Conservation (phyloP, 2,329 filamentous ascomycete genomes). For the Colletotrichum sp. region DNA sequence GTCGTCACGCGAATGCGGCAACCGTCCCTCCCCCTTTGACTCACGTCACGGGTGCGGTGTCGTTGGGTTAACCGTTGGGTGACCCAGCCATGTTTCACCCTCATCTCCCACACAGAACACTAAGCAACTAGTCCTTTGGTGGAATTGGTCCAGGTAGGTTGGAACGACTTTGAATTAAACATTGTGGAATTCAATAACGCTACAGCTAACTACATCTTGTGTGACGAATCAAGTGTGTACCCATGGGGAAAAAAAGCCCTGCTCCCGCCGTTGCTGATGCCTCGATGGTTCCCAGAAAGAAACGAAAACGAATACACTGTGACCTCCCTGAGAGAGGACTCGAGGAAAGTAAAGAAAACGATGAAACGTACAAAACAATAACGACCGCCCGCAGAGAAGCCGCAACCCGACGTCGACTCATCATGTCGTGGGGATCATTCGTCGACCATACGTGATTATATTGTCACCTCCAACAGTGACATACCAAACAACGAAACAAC, state of each 20-base stretch:
- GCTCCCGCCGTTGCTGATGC: slow-evolving; percentile 11
- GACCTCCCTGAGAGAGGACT: background rate
- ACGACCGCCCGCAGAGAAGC: slow-evolving; percentile 6
- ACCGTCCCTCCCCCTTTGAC: background rate
- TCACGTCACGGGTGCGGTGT: background rate
- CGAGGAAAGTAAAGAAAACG: background rate
- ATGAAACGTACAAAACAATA: slow-evolving; percentile 1
- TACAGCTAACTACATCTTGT: background rate
- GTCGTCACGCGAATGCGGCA: background rate
- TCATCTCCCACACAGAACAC: background rate
- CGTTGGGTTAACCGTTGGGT: background rate
- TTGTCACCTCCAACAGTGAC: background rate
- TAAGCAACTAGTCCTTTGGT: background rate
- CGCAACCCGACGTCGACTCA: slow-evolving; percentile 10
- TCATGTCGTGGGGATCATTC: slow-evolving; percentile 16
- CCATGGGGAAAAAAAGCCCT: background rate
- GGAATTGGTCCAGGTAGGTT: background rate
- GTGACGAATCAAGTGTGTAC: background rate
- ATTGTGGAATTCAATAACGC: background rate
- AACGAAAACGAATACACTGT: background rate
- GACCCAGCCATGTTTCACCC: background rate
- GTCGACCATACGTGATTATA: slow-evolving; percentile 14
- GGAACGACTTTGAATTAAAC: background rate
- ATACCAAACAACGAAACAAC: background rate
- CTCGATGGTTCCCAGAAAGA: background rate